phyloP scores from a whole-genome alignment of 495 filamentous ascomycete species.

The Antarctomyces pellizariae region DNA sequence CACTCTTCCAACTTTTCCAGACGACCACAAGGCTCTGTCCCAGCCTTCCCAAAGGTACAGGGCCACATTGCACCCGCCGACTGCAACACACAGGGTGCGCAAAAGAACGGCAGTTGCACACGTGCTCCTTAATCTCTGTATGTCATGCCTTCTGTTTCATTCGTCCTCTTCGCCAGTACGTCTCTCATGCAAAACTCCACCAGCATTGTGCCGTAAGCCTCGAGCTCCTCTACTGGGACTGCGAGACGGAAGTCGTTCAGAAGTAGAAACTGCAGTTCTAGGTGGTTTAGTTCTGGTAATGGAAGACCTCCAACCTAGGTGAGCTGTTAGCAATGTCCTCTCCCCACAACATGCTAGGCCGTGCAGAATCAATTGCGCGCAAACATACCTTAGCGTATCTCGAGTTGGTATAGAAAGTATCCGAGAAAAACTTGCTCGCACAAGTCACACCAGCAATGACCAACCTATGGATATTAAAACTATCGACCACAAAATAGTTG shows the following conservation, averaged over 20 bases:
- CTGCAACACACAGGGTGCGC: too few species aligned
- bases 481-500: slow-evolving; percentile 99
- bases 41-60: too few species aligned
- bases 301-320: slow-evolving; percentile 93
- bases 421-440: slow-evolving; percentile 98
- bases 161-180: slow-evolving; percentile 48
- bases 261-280: slow-evolving; percentile 89
- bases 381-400: slow-evolving; percentile 83
- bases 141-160: too few species aligned
- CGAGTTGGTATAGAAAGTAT: slow-evolving; percentile 98
- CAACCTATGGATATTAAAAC: slow-evolving; percentile 93
- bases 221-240: slow-evolving; percentile 82
- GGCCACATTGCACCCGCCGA: too few species aligned
- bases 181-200: slow-evolving; percentile 96
- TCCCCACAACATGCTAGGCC: too few species aligned
- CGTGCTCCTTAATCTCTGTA: too few species aligned
- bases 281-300: slow-evolving; percentile 87
- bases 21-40: too few species aligned
- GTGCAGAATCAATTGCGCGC: too few species aligned
- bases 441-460: slow-evolving; percentile 97
- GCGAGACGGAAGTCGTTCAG: slow-evolving; percentile 94
- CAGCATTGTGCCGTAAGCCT: slow-evolving; percentile 95
- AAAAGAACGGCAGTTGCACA: too few species aligned
- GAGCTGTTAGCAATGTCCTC: too few species aligned
- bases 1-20: too few species aligned